These are phyloP conservation scores for Ensete glaucum DNA, from an alignment of 176 grass and related monocot genomes.

Conservation along the genomic window DNA sequence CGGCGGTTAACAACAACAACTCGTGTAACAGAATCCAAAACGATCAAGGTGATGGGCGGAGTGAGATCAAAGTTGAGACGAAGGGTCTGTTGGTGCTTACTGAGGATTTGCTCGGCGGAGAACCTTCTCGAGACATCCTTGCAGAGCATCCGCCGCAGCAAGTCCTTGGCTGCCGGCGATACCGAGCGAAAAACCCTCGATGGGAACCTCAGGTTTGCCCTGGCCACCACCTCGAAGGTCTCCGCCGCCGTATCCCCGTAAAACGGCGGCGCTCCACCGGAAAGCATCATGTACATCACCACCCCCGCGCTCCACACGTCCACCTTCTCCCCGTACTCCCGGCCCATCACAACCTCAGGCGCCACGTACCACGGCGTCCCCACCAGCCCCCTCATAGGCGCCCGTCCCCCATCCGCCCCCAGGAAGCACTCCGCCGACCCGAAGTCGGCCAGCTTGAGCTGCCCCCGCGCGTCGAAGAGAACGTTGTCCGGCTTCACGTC, in stretches of 20 bases:
- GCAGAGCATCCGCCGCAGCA: too few relatives aligned
- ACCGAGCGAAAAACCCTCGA: constrained; percentile 43
- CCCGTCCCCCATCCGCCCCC: constrained; percentile 49
- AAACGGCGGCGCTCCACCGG: constrained; percentile 70
- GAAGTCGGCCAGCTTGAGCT: constrained; percentile 52
- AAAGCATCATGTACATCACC: constrained; percentile 72
- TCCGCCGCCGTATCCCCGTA: constrained; percentile 52
- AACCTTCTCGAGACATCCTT: constrained; percentile 36
- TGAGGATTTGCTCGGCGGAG: constrained; percentile 71
- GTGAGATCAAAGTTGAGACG: neutral
- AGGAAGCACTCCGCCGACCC: constrained; percentile 62
- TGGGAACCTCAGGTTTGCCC: too few relatives aligned
- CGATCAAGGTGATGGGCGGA: neutral
- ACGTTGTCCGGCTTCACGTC: constrained; percentile 83
- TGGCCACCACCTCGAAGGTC: constrained; percentile 26
- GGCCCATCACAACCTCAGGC: too few relatives aligned
- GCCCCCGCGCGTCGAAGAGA: constrained; percentile 30
- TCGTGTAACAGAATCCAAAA: neutral
- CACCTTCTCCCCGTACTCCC: too few relatives aligned
- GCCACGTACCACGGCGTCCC: too few relatives aligned
- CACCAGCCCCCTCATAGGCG: constrained; percentile 44
- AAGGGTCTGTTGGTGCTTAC: constrained; percentile 25
- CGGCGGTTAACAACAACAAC: neutral
- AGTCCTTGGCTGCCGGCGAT: constrained; percentile 34
- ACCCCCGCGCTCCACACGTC: constrained; percentile 39